These are phyloP conservation scores for Teunomyces barrocoloradensis DNA, from an alignment of 805 yeast genomes.

Conservation along the genomic window DNA sequence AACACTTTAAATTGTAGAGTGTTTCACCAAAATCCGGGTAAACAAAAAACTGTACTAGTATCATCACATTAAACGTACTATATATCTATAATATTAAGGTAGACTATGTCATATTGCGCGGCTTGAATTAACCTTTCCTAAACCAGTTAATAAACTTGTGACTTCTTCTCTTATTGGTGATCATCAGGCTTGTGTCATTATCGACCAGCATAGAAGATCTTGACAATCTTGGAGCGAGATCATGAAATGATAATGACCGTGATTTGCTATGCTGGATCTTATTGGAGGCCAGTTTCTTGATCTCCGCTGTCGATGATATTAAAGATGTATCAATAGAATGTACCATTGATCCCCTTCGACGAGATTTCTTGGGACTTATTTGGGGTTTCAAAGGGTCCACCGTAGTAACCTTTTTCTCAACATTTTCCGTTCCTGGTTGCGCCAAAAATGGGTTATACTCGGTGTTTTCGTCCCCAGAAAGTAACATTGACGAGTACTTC, in stretches of 20 bases:
- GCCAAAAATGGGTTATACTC: background rate
- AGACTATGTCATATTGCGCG: background rate
- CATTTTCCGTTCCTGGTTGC: background rate
- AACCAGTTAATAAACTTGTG: slow-evolving; percentile 25
- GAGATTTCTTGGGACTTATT: too few relatives aligned
- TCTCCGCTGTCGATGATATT: background rate
- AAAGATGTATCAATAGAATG: slow-evolving; percentile 11
- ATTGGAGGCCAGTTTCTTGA: background rate
- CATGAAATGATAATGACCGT: slow-evolving; percentile 21
- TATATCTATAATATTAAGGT: background rate
- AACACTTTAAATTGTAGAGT: too few relatives aligned
- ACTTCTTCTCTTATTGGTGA: slow-evolving; percentile 15
- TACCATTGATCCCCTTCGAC: slow-evolving; percentile 8
- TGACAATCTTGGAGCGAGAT: slow-evolving; percentile 17
- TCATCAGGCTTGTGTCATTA: slow-evolving; percentile 6
- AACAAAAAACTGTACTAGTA: background rate
- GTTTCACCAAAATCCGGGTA: background rate
- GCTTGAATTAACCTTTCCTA: slow-evolving; percentile 12
- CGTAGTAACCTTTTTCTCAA: background rate
- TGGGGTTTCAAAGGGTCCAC: background rate
- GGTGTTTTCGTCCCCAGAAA: background rate
- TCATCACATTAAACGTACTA: background rate
- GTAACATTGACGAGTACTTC: background rate
- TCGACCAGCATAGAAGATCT: slow-evolving; percentile 4
- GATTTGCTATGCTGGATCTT: slow-evolving; percentile 17